Evolutionary conservation across 805 yeast species (phyloP).

Genomic region (Pichia rugopelliculosa): DNA sequence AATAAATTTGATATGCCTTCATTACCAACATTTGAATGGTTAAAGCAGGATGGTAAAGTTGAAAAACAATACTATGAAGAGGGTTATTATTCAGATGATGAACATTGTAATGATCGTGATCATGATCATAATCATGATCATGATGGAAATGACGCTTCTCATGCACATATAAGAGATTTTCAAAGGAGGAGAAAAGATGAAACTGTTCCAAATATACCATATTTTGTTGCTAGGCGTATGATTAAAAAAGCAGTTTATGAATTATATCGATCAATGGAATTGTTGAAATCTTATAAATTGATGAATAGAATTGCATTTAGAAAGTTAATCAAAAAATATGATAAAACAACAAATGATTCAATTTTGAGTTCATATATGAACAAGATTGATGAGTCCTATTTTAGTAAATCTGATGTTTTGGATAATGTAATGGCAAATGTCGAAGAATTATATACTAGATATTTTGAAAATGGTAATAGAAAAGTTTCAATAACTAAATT

Average conservation of each 20-base stretch:
- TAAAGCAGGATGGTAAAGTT: conserved; percentile 21
- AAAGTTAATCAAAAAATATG: conserved; percentile 85
- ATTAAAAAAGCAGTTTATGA: conserved; percentile 64
- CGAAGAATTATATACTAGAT: conserved; percentile 59
- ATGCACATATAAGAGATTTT: conserved; percentile 42
- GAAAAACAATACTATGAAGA: conserved; percentile 31
- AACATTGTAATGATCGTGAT: conserved; percentile 8
- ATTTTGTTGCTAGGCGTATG: conserved; percentile 57
- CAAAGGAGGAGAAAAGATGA: conserved; percentile 20
- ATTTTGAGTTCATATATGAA: conserved; percentile 45
- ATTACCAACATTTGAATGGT: conserved; percentile 33
- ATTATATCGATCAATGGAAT: conserved; percentile 64
- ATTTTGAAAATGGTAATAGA: conserved; percentile 64
- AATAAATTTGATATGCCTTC: conserved; percentile 37
- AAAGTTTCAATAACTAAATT: conserved; percentile 67
- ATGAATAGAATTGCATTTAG: conserved; percentile 84
- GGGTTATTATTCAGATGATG: conserved; percentile 23
- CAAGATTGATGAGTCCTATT: conserved; percentile 49
- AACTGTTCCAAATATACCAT: conserved; percentile 36
- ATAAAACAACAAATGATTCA: conserved; percentile 53
- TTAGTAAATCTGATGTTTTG: conserved; percentile 56
- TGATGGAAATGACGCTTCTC: conserved; percentile 20
- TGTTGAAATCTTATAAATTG: conserved; percentile 61
- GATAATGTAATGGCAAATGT: conserved; percentile 55
- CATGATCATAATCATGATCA: not conserved